Evolutionary conservation across 2,329 filamentous ascomycete species (phyloP).

Genomic region (Fusarium proliferatum): DNA sequence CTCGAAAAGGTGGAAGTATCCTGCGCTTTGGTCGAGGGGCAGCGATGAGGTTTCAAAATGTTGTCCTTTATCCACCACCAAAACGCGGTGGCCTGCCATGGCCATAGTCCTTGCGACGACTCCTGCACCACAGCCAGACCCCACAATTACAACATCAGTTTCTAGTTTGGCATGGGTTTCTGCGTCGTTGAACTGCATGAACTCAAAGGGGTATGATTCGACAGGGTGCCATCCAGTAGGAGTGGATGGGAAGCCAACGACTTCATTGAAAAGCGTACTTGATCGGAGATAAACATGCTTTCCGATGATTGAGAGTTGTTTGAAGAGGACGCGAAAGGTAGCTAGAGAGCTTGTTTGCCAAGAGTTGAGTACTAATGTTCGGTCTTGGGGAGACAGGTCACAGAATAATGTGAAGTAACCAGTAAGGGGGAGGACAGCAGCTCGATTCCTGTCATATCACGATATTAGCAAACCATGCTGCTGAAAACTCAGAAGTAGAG

Average conservation of each 20-base stretch:
- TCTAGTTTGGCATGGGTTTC: background rate
- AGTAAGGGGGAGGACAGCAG: background rate
- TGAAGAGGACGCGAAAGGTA: background rate
- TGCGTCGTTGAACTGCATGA: background rate
- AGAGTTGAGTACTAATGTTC: background rate
- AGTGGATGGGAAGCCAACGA: background rate
- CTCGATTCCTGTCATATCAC: background rate
- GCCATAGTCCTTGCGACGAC: background rate
- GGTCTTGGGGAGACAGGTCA: background rate
- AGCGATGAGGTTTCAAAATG: background rate
- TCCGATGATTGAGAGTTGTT: background rate
- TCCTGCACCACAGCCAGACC: background rate
- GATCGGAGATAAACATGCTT: constrained; percentile 3
- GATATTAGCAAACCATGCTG: background rate
- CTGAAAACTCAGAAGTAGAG: too few species aligned
- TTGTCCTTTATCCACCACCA: background rate
- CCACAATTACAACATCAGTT: background rate
- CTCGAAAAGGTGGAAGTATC: background rate
- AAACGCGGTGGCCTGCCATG: background rate
- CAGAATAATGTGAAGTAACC: background rate
- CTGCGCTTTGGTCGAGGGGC: background rate
- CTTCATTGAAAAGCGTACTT: background rate
- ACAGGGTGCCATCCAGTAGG: background rate
- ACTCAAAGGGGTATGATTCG: background rate
- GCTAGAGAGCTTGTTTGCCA: background rate